Percentiles rank a stretch among this genome's conserved stretches.
Conservation (phyloP, 148 eudicot species). For the Nepenthes gracilis region DNA sequence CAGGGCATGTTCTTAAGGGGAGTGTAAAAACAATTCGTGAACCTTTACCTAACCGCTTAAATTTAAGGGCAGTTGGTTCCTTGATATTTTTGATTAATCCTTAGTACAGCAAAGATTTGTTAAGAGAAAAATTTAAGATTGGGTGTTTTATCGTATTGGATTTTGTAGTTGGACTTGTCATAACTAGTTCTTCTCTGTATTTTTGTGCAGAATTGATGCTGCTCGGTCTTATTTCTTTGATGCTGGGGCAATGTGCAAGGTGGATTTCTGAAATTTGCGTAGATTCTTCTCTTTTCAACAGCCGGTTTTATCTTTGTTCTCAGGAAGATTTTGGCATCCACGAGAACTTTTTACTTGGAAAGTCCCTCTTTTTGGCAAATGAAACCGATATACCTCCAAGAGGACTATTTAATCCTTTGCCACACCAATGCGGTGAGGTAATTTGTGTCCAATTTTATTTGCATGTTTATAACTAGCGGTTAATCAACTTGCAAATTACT, state of each 20-base stretch:
- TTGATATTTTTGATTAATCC: too few species aligned
- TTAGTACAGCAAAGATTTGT: too few species aligned
- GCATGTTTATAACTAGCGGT: neutral
- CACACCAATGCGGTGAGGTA: constrained; percentile 68
- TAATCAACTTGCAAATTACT: neutral
- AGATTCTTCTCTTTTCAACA: constrained; percentile 76
- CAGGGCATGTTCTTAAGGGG: too few species aligned
- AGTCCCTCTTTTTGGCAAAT: constrained; percentile 22
- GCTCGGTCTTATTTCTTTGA: constrained; percentile 86
- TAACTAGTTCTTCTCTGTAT: neutral
- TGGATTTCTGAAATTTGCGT: constrained; percentile 90
- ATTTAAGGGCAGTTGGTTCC: too few species aligned
- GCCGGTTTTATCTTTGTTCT: constrained; percentile 71
- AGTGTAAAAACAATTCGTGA: too few species aligned
- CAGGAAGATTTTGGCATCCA: constrained; percentile 47
- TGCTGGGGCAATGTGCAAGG: constrained; percentile 87
- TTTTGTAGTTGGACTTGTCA: too few species aligned
- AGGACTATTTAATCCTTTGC: constrained; percentile 25
- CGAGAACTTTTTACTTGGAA: constrained; percentile 20
- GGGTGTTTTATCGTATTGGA: too few species aligned
- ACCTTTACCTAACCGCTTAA: too few species aligned
- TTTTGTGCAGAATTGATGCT: constrained; percentile 71
- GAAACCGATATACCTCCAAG: constrained; percentile 47
- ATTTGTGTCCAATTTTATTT: constrained; percentile 1
- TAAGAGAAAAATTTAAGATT: too few species aligned